phyloP scores from a whole-genome alignment of 2,329 filamentous ascomycete genomes.

The Phialophora verrucosa region DNA sequence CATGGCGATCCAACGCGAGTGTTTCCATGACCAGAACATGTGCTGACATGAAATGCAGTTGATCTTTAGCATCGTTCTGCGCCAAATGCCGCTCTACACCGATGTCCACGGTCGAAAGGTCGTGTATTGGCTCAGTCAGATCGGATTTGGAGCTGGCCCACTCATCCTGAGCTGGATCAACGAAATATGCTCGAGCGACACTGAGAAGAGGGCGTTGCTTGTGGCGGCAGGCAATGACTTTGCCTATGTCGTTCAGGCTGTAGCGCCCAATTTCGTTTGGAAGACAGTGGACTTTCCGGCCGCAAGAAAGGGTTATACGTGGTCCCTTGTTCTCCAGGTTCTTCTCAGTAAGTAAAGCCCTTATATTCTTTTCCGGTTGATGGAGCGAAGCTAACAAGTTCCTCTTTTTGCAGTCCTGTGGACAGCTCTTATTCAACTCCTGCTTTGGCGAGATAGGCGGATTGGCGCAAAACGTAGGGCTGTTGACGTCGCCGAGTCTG shows the following conservation, averaged over 20 bases:
- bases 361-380: conserved; percentile 1
- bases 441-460: conserved; percentile 37
- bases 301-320: conserved; percentile 48
- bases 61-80: conserved; percentile 44
- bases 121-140: conserved; percentile 48
- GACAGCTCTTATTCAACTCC: conserved; percentile 42
- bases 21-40: background rate
- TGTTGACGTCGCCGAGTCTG: conserved; percentile 18
- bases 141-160: conserved; percentile 45
- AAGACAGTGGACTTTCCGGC: conserved; percentile 50
- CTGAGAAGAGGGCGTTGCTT: conserved; percentile 44
- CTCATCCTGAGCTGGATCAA: conserved; percentile 49
- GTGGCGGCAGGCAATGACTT: conserved; percentile 45
- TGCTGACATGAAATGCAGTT: conserved; percentile 38
- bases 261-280: conserved; percentile 52
- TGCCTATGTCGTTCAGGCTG: conserved; percentile 45
- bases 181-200: conserved; percentile 43
- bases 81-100: conserved; percentile 47
- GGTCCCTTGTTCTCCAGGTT: conserved; percentile 45
- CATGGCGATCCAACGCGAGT: background rate
- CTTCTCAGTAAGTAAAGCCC: conserved; percentile 43
- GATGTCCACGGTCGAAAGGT: conserved; percentile 46
- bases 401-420: conserved; percentile 36
- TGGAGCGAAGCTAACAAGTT: background rate
- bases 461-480: conserved; percentile 5